Base-by-base conservation (phyloP, 805 yeast genomes). In the Wickerhamomyces rabaulensis region DNA sequence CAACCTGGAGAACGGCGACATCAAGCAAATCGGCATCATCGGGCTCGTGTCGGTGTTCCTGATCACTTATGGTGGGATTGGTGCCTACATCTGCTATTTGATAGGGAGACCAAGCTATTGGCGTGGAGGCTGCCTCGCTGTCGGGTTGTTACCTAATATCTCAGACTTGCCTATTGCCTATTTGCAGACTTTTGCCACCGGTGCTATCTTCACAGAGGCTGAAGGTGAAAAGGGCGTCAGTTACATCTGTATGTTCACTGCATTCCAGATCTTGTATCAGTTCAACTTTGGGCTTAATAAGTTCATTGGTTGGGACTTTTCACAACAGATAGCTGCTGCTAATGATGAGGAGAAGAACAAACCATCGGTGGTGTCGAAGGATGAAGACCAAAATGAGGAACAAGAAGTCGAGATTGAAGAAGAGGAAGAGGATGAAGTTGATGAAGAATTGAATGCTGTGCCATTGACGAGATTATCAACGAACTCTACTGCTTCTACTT, bases 151-250 rank as follows among this genome's bases (percentile, higher is more conserved):
- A 64, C 88, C 88, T 27, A 85, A 85, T 60, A 84, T 84, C 42
- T 76, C 86, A 27, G 94, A 85, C 60, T 69, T 85, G 41, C 94
- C 94, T 1, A 84, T 85, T 52, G 91, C 92, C 0, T 84, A 83
- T 57, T 56, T 85, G 41, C 88, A 84, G 56, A 83, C 87, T 1
- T 69, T 84, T 63, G 73, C 77, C 17, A 70, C 79, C 1, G 56
- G 58, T 10, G 27, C 47, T 12, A 68, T 75, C 8, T 82, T 90
- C 55, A 69, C 82, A 0, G 57, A 69, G 15, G 75, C 64, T 4
- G 80, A 86, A 50, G 88, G 87, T 33, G 73, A 79, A 44, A 75
- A 76, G 54, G 97, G 97, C 22, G 84, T 85, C 22, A 94, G 97
- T 1, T 87, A 85, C 63, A 84, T 87, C 17, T 84, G 90, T 57